These are phyloP conservation scores for Hemerocallis citrina DNA, from an alignment of 106 monocot genomes.

Conservation along the genomic window DNA sequence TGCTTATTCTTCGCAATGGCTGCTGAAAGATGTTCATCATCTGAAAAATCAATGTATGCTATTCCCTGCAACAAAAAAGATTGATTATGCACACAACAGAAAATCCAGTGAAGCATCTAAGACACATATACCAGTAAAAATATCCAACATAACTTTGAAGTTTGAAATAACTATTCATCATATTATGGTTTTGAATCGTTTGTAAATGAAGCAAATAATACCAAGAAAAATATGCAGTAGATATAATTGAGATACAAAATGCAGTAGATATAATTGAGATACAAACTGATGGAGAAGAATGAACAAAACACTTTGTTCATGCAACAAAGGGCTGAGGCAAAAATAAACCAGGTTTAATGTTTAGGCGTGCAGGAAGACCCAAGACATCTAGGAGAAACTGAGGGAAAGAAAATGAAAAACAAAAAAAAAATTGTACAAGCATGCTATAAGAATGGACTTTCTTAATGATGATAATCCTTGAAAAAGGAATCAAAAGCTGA, in stretches of 20 bases:
- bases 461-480: neutral
- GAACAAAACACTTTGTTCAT: neutral
- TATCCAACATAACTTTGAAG: too few species aligned
- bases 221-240: too few species aligned
- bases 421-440: neutral
- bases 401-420: neutral
- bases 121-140: too few species aligned
- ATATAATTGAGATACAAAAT: too few species aligned
- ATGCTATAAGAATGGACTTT: neutral
- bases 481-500: neutral
- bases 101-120: too few species aligned
- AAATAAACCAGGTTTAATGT: neutral
- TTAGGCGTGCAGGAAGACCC: too few species aligned
- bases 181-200: too few species aligned
- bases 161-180: too few species aligned
- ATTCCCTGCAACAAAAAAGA: slow-evolving; percentile 48
- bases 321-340: neutral
- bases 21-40: slow-evolving; percentile 64
- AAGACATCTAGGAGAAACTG: neutral
- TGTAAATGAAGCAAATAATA: too few species aligned
- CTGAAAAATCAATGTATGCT: slow-evolving; percentile 89
- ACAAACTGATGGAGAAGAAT: too few species aligned
- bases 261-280: too few species aligned
- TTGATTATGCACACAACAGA: neutral
- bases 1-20: slow-evolving; percentile 74